phyloP scores from a whole-genome alignment of 1,139 yeast genomes.

The Yamadazyma dushanensis region DNA sequence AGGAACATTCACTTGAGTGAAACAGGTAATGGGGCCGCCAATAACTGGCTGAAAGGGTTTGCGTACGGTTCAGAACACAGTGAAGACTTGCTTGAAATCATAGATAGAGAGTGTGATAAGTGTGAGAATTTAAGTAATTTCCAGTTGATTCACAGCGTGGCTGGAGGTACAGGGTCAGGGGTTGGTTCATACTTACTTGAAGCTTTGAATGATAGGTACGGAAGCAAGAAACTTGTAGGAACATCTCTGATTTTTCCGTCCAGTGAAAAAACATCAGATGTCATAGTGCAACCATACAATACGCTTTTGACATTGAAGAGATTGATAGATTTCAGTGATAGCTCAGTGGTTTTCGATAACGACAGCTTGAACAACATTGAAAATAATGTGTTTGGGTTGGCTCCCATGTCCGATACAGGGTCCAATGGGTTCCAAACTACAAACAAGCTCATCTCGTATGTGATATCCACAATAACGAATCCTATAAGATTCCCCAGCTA shows the following conservation, averaged over 20 bases:
- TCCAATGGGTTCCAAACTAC: constrained; percentile 62
- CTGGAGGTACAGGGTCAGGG: constrained; percentile 98
- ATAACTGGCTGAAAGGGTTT: constrained; percentile 93
- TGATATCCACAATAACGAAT: constrained; percentile 81
- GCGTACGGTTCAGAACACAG: constrained; percentile 67
- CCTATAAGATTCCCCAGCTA: constrained; percentile 91
- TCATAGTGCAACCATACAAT: constrained; percentile 96
- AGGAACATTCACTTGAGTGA: constrained; percentile 78
- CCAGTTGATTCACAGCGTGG: constrained; percentile 92
- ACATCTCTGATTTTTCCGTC: constrained; percentile 88
- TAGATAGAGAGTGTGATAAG: constrained; percentile 88
- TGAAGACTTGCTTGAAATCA: constrained; percentile 75
- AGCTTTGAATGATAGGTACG: constrained; percentile 72
- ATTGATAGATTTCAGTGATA: constrained; percentile 81
- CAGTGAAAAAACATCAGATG: constrained; percentile 78
- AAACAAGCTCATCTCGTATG: constrained; percentile 82
- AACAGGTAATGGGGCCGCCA: constrained; percentile 90
- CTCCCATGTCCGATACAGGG: constrained; percentile 11
- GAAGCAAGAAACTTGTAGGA: constrained; percentile 75
- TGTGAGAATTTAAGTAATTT: constrained; percentile 90
- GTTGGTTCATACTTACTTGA: constrained; percentile 84
- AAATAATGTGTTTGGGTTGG: constrained; percentile 46
- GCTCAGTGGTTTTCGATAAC: constrained; percentile 85
- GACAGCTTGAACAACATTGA: constrained; percentile 77
- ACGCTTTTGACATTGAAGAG: constrained; percentile 79